phyloP scores from a whole-genome alignment of 768 basidiomycete genomes.

The Mycena belliarum region DNA sequence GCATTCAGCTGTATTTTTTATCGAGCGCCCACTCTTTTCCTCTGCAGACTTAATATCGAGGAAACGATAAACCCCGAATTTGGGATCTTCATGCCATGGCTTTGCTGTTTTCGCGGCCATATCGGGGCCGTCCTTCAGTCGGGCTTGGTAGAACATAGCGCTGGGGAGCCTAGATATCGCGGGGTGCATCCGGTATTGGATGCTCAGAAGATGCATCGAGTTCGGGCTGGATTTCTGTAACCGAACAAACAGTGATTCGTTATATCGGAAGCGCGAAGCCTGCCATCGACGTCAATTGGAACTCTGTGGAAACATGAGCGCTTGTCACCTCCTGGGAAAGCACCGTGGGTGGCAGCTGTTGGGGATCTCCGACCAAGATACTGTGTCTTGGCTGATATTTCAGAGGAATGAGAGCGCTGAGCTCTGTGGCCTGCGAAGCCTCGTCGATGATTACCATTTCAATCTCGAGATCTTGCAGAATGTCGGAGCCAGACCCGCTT shows the following conservation, averaged over 20 bases:
- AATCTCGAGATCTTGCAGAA: constrained; percentile 80
- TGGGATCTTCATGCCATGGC: constrained; percentile 80
- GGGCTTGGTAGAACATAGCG: constrained; percentile 79
- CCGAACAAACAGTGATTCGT: constrained; percentile 91
- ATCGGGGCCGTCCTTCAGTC: constrained; percentile 81
- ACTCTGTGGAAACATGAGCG: constrained; percentile 6
- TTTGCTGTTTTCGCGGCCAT: constrained; percentile 84
- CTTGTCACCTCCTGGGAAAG: constrained; percentile 49
- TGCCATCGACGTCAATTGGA: constrained; percentile 26
- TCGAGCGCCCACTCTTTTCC: constrained; percentile 63
- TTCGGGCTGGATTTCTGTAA: constrained; percentile 77
- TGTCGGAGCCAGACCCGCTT: constrained; percentile 91
- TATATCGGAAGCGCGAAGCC: constrained; percentile 75
- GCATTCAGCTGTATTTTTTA: constrained; percentile 76
- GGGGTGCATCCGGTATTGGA: constrained; percentile 99
- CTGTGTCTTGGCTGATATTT: constrained; percentile 83
- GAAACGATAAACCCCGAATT: constrained; percentile 87
- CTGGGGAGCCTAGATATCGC: constrained; percentile 91
- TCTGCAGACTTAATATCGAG: constrained; percentile 82
- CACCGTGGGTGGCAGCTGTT: constrained; percentile 92
- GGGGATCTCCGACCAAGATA: constrained; percentile 94
- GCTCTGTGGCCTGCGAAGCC: constrained; percentile 94
- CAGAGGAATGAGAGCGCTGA: constrained; percentile 92
- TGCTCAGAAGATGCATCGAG: constrained; percentile 91
- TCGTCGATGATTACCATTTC: constrained; percentile 98